Evolutionary conservation across 495 filamentous ascomycete genomes (phyloP).

Genomic region (Haplographium delicatum): DNA sequence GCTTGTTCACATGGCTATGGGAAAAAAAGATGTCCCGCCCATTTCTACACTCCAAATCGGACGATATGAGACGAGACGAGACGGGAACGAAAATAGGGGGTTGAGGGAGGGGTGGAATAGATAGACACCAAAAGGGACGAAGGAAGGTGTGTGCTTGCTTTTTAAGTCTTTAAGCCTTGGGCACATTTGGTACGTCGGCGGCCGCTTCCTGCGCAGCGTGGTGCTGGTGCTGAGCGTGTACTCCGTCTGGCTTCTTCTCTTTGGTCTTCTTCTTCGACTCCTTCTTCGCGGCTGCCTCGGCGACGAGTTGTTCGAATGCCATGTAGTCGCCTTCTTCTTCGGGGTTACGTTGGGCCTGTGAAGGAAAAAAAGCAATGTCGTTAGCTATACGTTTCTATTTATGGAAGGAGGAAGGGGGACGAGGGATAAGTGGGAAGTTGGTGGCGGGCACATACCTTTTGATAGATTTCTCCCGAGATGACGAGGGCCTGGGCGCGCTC

Average conservation of each 20-base stretch:
- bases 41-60: no score
- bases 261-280: conserved; percentile 75
- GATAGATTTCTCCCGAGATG: conserved; percentile 80
- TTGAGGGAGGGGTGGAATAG: no score
- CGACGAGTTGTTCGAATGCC: conserved; percentile 97
- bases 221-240: conserved; percentile 5
- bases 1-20: no score
- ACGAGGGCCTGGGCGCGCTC: conserved; percentile 88
- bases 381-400: not conserved
- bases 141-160: no score
- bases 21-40: no score
- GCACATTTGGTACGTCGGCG: conserved; percentile 43
- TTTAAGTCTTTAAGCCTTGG: conserved; percentile 27
- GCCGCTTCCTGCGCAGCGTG: conserved; percentile 28
- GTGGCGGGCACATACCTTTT: conserved; percentile 55
- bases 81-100: no score
- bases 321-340: conserved; percentile 99
- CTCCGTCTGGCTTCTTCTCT: conserved; percentile 32
- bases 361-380: no score
- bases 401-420: not conserved
- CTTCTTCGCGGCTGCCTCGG: conserved; percentile 93
- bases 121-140: no score
- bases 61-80: no score
- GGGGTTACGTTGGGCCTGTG: conserved; percentile 84
- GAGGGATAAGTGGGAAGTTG: not conserved